These are phyloP conservation scores for Comarum palustre DNA, from an alignment of 306 rosid genomes.

Conservation along the genomic window DNA sequence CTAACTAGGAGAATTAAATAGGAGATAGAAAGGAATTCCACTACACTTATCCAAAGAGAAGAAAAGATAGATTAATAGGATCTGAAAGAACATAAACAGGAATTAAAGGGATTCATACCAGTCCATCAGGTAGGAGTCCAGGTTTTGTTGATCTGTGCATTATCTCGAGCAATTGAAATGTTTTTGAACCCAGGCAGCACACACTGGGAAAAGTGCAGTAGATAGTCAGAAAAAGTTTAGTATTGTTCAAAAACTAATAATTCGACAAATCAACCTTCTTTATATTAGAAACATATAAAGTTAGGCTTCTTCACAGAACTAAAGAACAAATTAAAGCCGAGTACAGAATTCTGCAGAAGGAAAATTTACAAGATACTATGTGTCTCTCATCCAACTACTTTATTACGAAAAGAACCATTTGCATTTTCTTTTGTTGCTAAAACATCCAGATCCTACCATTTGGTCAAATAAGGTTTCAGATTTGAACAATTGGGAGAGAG, in stretches of 20 bases:
- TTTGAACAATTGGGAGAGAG: neutral
- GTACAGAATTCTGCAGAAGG: neutral
- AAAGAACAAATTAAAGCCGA: neutral
- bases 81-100: constrained; percentile 14
- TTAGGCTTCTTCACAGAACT: neutral
- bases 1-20: constrained; percentile 21
- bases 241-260: neutral
- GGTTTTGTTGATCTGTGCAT: constrained; percentile 68
- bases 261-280: neutral
- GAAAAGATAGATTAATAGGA: neutral
- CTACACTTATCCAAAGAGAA: constrained; percentile 12
- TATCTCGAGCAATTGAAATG: constrained; percentile 95
- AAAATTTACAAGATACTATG: neutral
- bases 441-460: neutral
- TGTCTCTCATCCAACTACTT: constrained; percentile 7
- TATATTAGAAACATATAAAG: neutral
- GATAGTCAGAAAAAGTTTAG: constrained; percentile 13
- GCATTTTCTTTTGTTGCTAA: neutral
- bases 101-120: constrained; percentile 54
- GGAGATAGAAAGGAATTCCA: constrained; percentile 9
- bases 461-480: neutral
- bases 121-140: constrained; percentile 74
- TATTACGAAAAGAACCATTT: neutral
- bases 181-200: constrained; percentile 99
- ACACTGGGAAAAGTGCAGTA: constrained; percentile 53